These are phyloP conservation scores for Colletotrichum horii DNA, from an alignment of 2,329 filamentous ascomycete species.

Conservation along the genomic window DNA sequence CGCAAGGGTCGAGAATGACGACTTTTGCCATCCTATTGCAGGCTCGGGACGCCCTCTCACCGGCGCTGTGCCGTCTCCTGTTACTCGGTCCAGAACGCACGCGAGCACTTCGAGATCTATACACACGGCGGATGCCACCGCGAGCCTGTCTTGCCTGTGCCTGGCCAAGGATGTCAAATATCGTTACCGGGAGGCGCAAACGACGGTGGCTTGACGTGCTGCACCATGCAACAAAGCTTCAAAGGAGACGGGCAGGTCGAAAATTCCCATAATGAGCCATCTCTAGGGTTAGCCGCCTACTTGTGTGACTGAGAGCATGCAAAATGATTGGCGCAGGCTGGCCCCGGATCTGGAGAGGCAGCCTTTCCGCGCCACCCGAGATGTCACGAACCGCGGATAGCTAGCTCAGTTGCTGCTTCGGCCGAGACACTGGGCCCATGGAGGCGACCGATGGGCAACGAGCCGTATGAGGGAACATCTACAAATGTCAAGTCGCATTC, in stretches of 20 bases:
- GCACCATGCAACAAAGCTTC: background rate
- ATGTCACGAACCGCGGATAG: background rate
- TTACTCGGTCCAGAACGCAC: background rate
- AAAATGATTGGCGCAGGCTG: background rate
- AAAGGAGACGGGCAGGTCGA: background rate
- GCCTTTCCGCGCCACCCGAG: background rate
- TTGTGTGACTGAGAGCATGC: background rate
- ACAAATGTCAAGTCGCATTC: background rate
- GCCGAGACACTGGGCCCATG: background rate
- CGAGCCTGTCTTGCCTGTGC: background rate
- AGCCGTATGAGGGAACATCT: background rate
- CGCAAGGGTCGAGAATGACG: background rate
- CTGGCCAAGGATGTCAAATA: background rate
- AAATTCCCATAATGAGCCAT: background rate
- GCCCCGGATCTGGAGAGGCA: background rate
- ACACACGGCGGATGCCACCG: background rate
- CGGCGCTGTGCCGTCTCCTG: conserved; percentile 10
- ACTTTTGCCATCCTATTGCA: background rate
- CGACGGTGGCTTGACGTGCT: conserved; percentile 3
- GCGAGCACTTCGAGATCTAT: background rate
- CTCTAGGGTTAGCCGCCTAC: background rate
- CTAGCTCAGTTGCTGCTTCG: background rate
- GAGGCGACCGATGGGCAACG: background rate
- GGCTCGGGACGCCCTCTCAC: background rate
- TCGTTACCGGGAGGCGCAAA: background rate